Conservation (phyloP, 2,329 filamentous ascomycete genomes). For the Amylocarpus encephaloides region DNA sequence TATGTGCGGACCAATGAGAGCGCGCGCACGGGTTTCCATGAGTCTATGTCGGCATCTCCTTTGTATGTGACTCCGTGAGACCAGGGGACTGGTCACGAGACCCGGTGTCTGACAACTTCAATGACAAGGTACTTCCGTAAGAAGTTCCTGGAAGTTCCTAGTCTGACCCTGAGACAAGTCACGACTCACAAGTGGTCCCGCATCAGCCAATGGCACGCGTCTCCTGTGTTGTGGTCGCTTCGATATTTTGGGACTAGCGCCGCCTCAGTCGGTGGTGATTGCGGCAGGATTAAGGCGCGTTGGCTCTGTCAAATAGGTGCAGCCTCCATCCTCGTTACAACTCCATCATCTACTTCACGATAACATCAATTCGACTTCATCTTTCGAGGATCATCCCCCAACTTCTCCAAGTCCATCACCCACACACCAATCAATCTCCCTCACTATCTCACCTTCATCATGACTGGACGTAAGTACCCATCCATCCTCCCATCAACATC, state of each 20-base stretch:
- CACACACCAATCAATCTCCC: slow-evolving; percentile 14
- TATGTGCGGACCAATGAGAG: slow-evolving; percentile 17
- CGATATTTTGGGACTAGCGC: slow-evolving; percentile 17
- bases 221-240: slow-evolving; percentile 13
- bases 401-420: slow-evolving; percentile 9
- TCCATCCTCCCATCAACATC: background rate
- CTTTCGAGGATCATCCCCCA: slow-evolving; percentile 4
- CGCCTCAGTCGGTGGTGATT: slow-evolving; percentile 19
- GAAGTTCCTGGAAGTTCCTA: too few species aligned
- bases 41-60: background rate
- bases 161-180: too few species aligned
- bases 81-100: background rate
- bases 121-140: too few species aligned
- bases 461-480: slow-evolving; percentile 51
- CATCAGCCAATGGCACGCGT: slow-evolving; percentile 10
- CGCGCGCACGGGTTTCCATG: slow-evolving; percentile 2
- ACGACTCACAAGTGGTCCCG: too few species aligned
- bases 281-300: slow-evolving; percentile 21
- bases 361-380: slow-evolving; percentile 12
- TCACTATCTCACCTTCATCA: slow-evolving; percentile 38
- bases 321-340: slow-evolving; percentile 13
- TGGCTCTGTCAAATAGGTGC: slow-evolving; percentile 21
- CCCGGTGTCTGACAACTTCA: background rate
- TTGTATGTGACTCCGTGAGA: too few species aligned
- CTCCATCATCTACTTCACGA: slow-evolving; percentile 10